Percentiles rank a stretch among this genome's conserved stretches.
These are phyloP conservation scores for Syzygium malaccense DNA, from an alignment of 441 rosid species.

Conservation along the genomic window DNA sequence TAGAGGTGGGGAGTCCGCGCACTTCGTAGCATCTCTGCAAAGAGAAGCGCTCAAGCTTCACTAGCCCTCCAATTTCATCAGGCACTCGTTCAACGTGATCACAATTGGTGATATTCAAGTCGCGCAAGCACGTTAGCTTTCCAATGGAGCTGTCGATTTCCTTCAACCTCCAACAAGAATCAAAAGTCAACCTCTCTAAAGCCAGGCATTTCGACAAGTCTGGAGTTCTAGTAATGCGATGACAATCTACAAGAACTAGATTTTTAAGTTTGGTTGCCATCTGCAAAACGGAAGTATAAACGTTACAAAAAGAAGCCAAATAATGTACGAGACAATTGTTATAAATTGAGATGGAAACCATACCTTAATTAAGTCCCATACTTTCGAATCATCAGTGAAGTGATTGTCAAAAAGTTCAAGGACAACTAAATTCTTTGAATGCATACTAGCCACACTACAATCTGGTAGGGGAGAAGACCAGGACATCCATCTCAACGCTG, in stretches of 20 bases:
- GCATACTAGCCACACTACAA: neutral
- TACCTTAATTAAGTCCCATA: neutral
- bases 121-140: too few relatives aligned
- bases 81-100: too few relatives aligned
- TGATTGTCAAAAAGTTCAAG: accelerated
- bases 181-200: neutral
- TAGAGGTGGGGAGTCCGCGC: too few relatives aligned
- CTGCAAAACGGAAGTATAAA: neutral
- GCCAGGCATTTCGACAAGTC: neutral
- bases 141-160: too few relatives aligned
- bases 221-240: neutral
- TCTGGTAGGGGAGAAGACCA: accelerated
- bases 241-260: neutral
- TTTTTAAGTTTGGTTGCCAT: neutral
- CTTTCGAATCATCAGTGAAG: accelerated
- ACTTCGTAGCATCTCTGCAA: too few relatives aligned
- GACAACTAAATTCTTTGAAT: neutral
- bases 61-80: too few relatives aligned
- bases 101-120: neutral
- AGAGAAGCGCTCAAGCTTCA: too few relatives aligned
- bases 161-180: accelerated
- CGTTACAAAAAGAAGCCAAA: neutral
- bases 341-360: neutral
- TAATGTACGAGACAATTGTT: too few relatives aligned
- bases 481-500: neutral